Evolutionary conservation across 179 eudicot species (phyloP), one percentile per base, ranked within the genome.

Genomic region (Patellifolia procumbens): DNA sequence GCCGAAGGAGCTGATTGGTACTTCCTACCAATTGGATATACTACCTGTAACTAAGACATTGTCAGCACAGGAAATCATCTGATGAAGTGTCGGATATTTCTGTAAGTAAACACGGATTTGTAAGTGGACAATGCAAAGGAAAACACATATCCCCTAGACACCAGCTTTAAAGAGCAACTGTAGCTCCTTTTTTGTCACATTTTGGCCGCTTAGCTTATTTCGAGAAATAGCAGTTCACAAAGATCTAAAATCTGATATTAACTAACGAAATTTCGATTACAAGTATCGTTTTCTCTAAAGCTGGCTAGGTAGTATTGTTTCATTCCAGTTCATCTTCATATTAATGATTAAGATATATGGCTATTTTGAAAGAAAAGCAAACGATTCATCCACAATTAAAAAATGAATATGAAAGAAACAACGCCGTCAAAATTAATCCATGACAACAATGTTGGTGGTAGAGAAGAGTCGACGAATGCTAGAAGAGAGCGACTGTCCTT

Each of bases 1-100:
- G 93, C 79, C 20, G 93, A 82, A 68, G 96, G 82, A 64, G 83
- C 83, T 83, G 88, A 77, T 63, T 84, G 85, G 73, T 84, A 87
- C 82, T 86, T 92, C 81, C 89, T 91, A 78, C 89, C 89, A 73
- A 91, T 91, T 61, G 97, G 93, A 89, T 84, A 94, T 73, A 86
- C 84, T 35, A 88, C 93, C 98, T 93, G 81, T 71, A 79, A 68
- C 35, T 64, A 76, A 68, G 9, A 64, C 20, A 52, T 15, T 67
- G 13, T 55, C 15, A 58, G 19, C 43, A 53, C 19, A 55, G 59
- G n/a, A 34, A 69, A 35, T 39, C 15, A 24, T 26, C 8, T 12
- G 63, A 59, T 1, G 43, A 58, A 43, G 8, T 34, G 24, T n/a
- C n/a, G n/a, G 39, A 12, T 19, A 20, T 62, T 31, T 34, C 22